A percentile compares a stretch with the other conserved stretches of the same genome.
phyloP scores from a whole-genome alignment of 176 grass and related monocot genomes.

The Puccinellia tenuiflora region DNA sequence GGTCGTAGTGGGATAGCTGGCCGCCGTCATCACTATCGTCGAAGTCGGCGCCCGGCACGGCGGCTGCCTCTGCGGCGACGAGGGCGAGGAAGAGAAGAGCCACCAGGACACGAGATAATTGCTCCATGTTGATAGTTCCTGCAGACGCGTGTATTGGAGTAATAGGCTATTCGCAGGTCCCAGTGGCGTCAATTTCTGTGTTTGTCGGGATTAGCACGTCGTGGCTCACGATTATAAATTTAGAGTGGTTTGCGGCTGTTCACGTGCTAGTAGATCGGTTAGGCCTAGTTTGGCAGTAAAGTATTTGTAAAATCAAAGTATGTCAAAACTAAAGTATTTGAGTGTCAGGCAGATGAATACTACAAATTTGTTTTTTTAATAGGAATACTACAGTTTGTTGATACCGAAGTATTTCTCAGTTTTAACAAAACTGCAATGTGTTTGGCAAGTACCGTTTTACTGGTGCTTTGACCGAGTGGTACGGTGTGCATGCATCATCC shows the following conservation, averaged over 20 bases:
- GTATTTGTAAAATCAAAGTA: no score
- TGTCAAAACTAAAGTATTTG: no score
- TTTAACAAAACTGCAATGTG: no score
- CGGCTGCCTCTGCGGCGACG: background rate
- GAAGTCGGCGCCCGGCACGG: background rate
- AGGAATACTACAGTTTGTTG: no score
- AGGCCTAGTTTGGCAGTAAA: no score
- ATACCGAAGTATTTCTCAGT: no score
- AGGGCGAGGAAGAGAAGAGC: no score
- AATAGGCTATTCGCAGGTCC: background rate
- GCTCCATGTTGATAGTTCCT: background rate
- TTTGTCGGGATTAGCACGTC: slow-evolving; percentile 17
- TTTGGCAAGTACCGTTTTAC: no score
- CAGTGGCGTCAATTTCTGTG: background rate
- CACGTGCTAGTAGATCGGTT: background rate
- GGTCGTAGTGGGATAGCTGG: background rate
- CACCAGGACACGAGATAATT: background rate
- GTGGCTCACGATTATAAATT: background rate
- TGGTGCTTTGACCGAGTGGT: no score
- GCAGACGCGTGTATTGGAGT: background rate
- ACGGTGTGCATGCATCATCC: no score
- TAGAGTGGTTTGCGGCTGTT: background rate
- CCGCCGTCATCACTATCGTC: background rate
- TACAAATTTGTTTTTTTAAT: no score
- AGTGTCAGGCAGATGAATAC: no score